Base-by-base conservation (phyloP, 306 rosid genomes). In the Cyclanthera cordifolia region DNA sequence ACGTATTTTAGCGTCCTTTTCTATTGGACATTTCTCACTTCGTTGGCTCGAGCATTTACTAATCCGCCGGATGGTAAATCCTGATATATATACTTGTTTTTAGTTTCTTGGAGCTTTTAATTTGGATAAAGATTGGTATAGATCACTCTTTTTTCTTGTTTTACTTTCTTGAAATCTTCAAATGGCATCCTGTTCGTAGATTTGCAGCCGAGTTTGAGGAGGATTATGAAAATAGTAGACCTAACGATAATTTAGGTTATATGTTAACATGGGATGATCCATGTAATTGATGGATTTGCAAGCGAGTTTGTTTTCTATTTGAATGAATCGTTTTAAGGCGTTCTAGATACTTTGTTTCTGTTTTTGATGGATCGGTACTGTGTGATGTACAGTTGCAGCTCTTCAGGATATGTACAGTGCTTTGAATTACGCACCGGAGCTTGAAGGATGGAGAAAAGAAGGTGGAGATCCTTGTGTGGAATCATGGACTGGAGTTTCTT, bases 401-500 rank as follows among this genome's bases (percentile, higher is more conserved):
- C 96, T 93, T 53, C 84, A 76, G 70, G 88, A 82, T 56, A 67
- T 90, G 48, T 90, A 86, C 77, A 77, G 69, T 73, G 43, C 86
- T 69, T 80, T 93, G 71, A 87, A 90, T 78, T 32, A 48, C 30
- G 86, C 96, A 32, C 48, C 64, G 10, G 74, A 14, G 83, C 85
- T 93, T 75, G 74, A 69, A 55, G 85, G 89, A 54, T 93, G 96
- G 98, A 80, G 70, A 79, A 32, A 51, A 37, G 75, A 83, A 30
- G 80, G 88, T 43, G 77, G 71, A 48, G 95, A 93, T 82, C 99
- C 99, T 70, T 93, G 99, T 67, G 85, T 59, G 74, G 90, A 93
- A 78, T 80, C 85, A 74, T 93, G 96, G 99, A 73, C 75, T 3
- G 99, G 99, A 79, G 94, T 90, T 13, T 82, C 81, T 49, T 93